Evolutionary conservation across 768 basidiomycete species (phyloP).

Genomic region (Lactarius vividus): DNA sequence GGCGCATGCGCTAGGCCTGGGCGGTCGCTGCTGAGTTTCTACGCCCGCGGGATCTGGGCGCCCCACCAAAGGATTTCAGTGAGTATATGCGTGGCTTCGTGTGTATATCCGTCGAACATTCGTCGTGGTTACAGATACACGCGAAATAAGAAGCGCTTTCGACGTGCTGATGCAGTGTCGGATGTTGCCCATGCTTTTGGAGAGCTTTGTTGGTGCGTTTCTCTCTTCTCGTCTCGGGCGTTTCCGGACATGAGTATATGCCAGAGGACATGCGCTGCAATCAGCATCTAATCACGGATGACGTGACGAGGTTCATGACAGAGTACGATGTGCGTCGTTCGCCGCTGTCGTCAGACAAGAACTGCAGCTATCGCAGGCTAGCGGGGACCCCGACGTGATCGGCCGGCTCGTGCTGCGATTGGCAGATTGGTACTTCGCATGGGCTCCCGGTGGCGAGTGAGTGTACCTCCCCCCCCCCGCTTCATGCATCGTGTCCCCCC

Average conservation of each 20-base stretch:
- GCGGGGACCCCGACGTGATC: slow-evolving; percentile 48
- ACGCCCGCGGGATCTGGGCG: slow-evolving; percentile 50
- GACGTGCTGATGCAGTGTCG: slow-evolving; percentile 55
- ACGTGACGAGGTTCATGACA: slow-evolving; percentile 56
- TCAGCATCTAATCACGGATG: slow-evolving; percentile 56
- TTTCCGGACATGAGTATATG: background rate
- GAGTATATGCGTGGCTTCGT: slow-evolving; percentile 2
- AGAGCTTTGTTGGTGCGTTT: slow-evolving; percentile 62
- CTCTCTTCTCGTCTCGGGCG: background rate
- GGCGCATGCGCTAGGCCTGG: slow-evolving; percentile 46
- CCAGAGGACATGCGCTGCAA: slow-evolving; percentile 62
- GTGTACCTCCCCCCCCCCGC: slow-evolving; percentile 31
- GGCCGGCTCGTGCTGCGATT: slow-evolving; percentile 56
- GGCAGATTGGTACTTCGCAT: slow-evolving; percentile 71
- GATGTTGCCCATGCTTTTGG: slow-evolving; percentile 61
- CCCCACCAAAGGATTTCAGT: slow-evolving; percentile 36
- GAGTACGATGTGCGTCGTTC: slow-evolving; percentile 55
- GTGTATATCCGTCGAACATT: background rate
- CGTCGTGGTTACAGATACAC: slow-evolving; percentile 40
- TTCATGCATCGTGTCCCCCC: background rate
- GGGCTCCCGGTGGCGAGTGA: slow-evolving; percentile 67
- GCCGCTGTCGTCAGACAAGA: background rate
- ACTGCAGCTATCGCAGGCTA: slow-evolving; percentile 36
- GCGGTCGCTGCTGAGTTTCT: slow-evolving; percentile 49
- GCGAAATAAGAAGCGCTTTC: slow-evolving; percentile 53